Evolutionary conservation across 2,329 filamentous ascomycete species (phyloP).

Genomic region (Aspergillus versicolor): DNA sequence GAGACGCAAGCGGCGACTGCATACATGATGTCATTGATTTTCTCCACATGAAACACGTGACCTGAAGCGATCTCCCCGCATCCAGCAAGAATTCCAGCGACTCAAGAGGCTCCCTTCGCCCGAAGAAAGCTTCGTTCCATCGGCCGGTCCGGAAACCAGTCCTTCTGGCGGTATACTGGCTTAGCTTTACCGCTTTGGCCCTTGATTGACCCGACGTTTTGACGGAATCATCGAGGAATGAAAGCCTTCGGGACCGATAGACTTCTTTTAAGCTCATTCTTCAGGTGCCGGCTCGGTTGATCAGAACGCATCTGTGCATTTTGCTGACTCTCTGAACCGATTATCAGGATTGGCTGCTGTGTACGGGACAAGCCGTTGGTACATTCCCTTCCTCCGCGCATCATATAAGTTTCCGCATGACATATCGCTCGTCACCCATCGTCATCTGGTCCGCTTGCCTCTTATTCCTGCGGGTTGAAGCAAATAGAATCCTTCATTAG

Average conservation of each 20-base stretch:
- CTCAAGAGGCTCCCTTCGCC: slow-evolving; percentile 10
- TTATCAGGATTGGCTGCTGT: not conserved
- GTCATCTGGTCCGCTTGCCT: not conserved
- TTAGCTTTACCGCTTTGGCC: not conserved
- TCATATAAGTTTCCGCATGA: slow-evolving; percentile 5
- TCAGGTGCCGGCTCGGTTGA: not conserved
- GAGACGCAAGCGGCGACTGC: not conserved
- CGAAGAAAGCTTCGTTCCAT: slow-evolving; percentile 3
- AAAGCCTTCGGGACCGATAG: not conserved
- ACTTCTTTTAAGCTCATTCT: not conserved
- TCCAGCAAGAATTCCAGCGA: not conserved
- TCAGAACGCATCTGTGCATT: not conserved
- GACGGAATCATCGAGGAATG: not conserved
- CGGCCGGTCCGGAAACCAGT: not conserved
- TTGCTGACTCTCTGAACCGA: not conserved
- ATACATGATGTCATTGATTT: not conserved
- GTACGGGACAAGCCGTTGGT: not conserved
- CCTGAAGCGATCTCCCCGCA: not conserved
- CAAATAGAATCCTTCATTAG: not conserved
- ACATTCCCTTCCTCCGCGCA: slow-evolving; percentile 1
- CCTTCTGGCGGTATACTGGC: not conserved
- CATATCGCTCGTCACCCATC: not conserved
- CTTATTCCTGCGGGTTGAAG: not conserved
- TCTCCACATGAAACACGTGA: not conserved
- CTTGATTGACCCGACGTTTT: not conserved